Evolutionary conservation across 495 filamentous ascomycete species (phyloP).

Genomic region (Hypomontagnella monticulosa): DNA sequence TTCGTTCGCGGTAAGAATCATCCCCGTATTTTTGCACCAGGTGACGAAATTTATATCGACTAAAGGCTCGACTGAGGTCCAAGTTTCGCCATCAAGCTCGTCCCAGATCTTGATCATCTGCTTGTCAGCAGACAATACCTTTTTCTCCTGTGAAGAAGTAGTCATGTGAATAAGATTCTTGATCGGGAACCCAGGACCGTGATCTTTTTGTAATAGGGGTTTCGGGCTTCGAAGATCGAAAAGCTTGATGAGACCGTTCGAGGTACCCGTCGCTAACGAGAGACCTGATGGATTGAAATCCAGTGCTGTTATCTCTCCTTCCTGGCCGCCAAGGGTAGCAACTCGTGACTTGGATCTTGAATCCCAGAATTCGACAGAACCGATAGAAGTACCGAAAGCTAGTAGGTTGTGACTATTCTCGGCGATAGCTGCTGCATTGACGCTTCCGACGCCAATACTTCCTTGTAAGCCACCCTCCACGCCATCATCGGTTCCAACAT

Average conservation of each 20-base stretch:
- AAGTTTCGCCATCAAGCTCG: conserved; percentile 78
- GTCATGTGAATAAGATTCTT: conserved; percentile 89
- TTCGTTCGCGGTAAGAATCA: conserved; percentile 94
- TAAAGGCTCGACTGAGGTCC: conserved; percentile 94
- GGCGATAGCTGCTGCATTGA: conserved; percentile 91
- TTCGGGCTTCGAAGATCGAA: conserved; percentile 92
- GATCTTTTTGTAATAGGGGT: conserved; percentile 88
- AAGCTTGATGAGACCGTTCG: conserved; percentile 85
- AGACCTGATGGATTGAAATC: conserved; percentile 88
- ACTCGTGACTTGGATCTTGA: conserved; percentile 81
- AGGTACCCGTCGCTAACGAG: conserved; percentile 86
- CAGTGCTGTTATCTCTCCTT: conserved; percentile 84
- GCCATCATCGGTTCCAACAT: conserved; percentile 84
- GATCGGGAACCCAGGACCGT: conserved; percentile 91
- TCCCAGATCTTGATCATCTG: conserved; percentile 98
- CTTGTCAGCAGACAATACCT: conserved; percentile 91
- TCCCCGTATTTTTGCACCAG: conserved; percentile 85
- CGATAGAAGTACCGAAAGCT: conserved; percentile 93
- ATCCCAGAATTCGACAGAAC: conserved; percentile 98
- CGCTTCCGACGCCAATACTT: conserved; percentile 78
- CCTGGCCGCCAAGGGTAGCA: conserved; percentile 72
- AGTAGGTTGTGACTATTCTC: conserved; percentile 90
- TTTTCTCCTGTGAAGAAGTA: conserved; percentile 80
- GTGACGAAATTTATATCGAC: conserved; percentile 94
- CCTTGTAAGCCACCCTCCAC: conserved; percentile 80